Percentiles rank a stretch among this genome's conserved stretches.
Evolutionary conservation across 345 rosid species (phyloP).

Genomic region (Mercurialis annua): DNA sequence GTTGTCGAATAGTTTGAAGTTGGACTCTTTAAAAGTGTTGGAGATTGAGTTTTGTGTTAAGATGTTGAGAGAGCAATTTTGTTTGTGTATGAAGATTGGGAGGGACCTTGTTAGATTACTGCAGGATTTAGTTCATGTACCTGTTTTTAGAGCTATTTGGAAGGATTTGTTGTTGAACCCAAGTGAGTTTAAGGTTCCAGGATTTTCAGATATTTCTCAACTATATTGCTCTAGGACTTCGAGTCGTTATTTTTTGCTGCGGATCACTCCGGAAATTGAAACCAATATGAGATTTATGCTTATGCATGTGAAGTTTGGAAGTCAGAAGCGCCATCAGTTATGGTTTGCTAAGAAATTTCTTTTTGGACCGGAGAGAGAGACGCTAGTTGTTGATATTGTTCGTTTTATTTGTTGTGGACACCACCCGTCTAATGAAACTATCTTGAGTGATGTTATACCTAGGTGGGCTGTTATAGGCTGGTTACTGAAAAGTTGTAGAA

Average conservation of each 20-base stretch:
- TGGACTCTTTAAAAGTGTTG: slow-evolving; percentile 45
- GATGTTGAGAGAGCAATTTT: slow-evolving; percentile 68
- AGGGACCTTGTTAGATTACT: slow-evolving; percentile 67
- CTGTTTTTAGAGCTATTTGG: slow-evolving; percentile 59
- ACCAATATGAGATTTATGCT: slow-evolving; percentile 68
- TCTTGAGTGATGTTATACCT: slow-evolving; percentile 62
- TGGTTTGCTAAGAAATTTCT: slow-evolving; percentile 78
- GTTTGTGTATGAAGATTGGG: slow-evolving; percentile 62
- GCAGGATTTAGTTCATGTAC: slow-evolving; percentile 75
- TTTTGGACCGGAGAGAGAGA: slow-evolving; percentile 51
- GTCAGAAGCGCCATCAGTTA: slow-evolving; percentile 61
- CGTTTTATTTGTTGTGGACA: slow-evolving; percentile 74
- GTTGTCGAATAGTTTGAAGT: slow-evolving; percentile 20
- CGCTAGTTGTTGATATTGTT: slow-evolving; percentile 55
- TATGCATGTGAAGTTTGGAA: slow-evolving; percentile 65
- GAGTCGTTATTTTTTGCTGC: slow-evolving; percentile 58
- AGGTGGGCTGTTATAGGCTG: slow-evolving; percentile 90
- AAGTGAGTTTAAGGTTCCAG: slow-evolving; percentile 33
- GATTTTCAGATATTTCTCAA: slow-evolving; percentile 45
- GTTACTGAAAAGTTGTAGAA: slow-evolving; percentile 52
- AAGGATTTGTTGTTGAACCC: slow-evolving; percentile 52
- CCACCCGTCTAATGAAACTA: slow-evolving; percentile 59
- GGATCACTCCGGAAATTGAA: slow-evolving; percentile 69
- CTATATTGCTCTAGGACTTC: slow-evolving; percentile 58
- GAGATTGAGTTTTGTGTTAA: slow-evolving; percentile 70